Base-by-base conservation (phyloP, 495 filamentous ascomycete species). In the Margaritispora aquatica region DNA sequence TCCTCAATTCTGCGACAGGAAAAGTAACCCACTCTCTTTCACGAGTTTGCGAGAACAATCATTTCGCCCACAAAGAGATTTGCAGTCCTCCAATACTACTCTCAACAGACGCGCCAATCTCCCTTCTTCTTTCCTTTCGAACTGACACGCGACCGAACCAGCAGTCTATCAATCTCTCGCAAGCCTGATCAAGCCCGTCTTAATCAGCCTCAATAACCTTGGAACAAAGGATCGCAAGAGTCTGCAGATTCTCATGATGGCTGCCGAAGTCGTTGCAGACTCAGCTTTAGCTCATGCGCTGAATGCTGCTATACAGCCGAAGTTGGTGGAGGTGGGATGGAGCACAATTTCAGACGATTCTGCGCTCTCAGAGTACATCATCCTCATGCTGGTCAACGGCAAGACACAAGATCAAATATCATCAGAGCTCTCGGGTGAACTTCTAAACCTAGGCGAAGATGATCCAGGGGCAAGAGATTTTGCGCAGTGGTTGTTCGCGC, bases 311-410 rank as follows among this genome's bases (percentile, higher is more conserved):
- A 89, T 96, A 53, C 89, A 93, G 70, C 86, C 88, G n/a, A 97
- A 97, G 73, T 74, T 98, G 64, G 84, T 91, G n/a, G 93, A 98
- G 71, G 86, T 92, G 57, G 92, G 91, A 57, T 97, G 93, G 94
- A 88, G 84, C 46, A 83, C 86, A 47, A 88, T 87, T 58, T 52
- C 47, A 26, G 89, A 92, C 68, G 93, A 90, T 66, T 85, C 88
- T 17, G 88, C 91, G 13, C 79, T 98, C 58, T 87, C 90, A 44
- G 94, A 98, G 73, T 98, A 97, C 70, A 93, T 98, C 61, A 88
- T 96, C 48, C 80, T 96, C 55, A 97, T 97, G 93, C 81, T 98
- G 26, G 89, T 87, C 58, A 97, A 97, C 70, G 89, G 92, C 58
- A 96, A 96, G 73, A 89, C 87, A 7, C 86, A 94, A 68, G 84